Percentiles rank a stretch among this genome's conserved stretches.
phyloP scores from a whole-genome alignment of 495 filamentous ascomycete species.

The Ascobolus immersus region DNA sequence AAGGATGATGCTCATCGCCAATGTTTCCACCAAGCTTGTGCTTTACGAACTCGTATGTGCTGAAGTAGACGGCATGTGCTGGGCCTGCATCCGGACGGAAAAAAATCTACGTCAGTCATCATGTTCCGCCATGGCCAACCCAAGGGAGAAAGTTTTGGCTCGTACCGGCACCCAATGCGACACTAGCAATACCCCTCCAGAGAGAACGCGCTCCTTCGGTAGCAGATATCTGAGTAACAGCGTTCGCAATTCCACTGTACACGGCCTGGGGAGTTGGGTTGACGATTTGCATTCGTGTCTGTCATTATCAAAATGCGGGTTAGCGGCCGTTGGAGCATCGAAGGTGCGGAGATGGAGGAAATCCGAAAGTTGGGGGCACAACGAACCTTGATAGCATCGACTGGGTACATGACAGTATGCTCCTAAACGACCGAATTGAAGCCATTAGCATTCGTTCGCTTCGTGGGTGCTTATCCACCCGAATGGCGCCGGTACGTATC shows the following conservation, averaged over 20 bases:
- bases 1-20: conserved; percentile 66
- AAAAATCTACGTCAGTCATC: background rate
- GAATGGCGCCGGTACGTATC: background rate
- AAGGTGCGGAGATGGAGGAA: background rate
- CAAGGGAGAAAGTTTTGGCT: conserved; percentile 3
- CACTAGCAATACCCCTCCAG: conserved; percentile 92
- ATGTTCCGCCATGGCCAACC: conserved; percentile 2
- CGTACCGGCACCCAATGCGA: conserved; percentile 81
- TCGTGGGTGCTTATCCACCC: background rate
- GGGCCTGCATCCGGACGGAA: conserved; percentile 47
- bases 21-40: conserved; percentile 82
- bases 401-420: conserved; percentile 93
- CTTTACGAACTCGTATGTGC: conserved; percentile 91
- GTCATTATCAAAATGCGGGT: background rate
- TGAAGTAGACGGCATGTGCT: conserved; percentile 93
- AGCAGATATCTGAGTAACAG: conserved; percentile 68
- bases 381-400: conserved; percentile 88
- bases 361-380: conserved; percentile 1
- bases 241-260: conserved; percentile 78
- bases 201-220: conserved; percentile 72
- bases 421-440: conserved; percentile 22
- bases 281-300: conserved; percentile 96
- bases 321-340: background rate
- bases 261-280: conserved; percentile 63
- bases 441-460: background rate